Base-by-base conservation (phyloP, 106 monocot species). In the Cymbidium sinense region DNA sequence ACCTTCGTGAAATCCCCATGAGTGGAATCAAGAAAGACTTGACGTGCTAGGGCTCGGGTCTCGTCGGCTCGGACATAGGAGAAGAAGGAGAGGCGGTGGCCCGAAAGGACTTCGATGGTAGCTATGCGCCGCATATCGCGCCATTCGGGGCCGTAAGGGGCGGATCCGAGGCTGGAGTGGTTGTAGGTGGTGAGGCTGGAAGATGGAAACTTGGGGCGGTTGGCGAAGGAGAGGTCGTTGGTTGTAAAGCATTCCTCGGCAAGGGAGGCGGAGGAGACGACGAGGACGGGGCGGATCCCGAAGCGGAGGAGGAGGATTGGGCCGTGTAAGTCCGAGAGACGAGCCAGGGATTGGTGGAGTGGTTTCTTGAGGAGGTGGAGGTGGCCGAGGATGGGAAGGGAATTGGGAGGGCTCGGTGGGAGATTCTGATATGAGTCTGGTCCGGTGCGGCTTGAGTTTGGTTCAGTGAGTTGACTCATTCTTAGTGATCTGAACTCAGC, bases 301-400 rank as follows among this genome's bases (percentile, higher is more conserved):
- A 58, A 58, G 58, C 58, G 23, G 37, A 18, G 12, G 58, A 58
- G 58, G 58, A 58, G 58, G 8, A 58, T 58, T 1, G 21, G 58
- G 65, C 73, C 34, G 55, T 79, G 58, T 27, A 0, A 35, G 54
- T 34, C 20, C 1, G 79, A 73, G 58, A 80, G 64, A 36, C 37
- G 41, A 37, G 80, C 54, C 11, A 75, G 64, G 39, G 80, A 31
- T 15, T 34, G 80, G 64, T 80, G 80, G 43, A 80, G 73, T 20
- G 80, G 80, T 43, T 73, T 80, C 10, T 23, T n/a, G 37, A 30
- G 37, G 37, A 72, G 71, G 37, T 39, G 21, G 21, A 30, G 71
- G 19, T 30, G 71, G 71, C n/a, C 30, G 71, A 30, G 3, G 34
- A 72, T 20, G 39, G 37, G 29, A n/a, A 20, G 71, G 71, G 61